phyloP scores from a whole-genome alignment of 2,329 filamentous ascomycete genomes.

The Stagonosporopsis vannaccii region DNA sequence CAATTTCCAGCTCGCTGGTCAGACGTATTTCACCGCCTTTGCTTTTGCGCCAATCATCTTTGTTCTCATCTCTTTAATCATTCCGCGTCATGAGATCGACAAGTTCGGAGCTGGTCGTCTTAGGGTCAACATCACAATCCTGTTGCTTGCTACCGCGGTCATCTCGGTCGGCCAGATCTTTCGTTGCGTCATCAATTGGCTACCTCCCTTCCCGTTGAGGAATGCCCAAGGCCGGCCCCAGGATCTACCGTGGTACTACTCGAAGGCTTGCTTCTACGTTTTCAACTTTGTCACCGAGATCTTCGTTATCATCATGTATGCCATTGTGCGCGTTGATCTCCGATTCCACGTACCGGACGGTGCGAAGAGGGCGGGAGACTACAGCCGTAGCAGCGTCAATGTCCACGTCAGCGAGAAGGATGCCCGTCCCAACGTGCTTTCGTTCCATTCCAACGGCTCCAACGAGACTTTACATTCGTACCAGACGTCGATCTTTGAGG shows the following conservation, averaged over 20 bases:
- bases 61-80: slow-evolving; percentile 56
- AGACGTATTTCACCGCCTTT: slow-evolving; percentile 68
- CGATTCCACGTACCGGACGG: slow-evolving; percentile 80
- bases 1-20: slow-evolving; percentile 69
- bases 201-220: slow-evolving; percentile 56
- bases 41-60: slow-evolving; percentile 72
- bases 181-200: slow-evolving; percentile 67
- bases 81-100: slow-evolving; percentile 54
- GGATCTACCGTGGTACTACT: slow-evolving; percentile 70
- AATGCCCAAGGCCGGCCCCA: slow-evolving; percentile 50
- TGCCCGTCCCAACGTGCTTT: slow-evolving; percentile 22
- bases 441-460: slow-evolving; percentile 28
- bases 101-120: slow-evolving; percentile 75
- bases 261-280: slow-evolving; percentile 76
- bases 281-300: slow-evolving; percentile 82
- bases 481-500: slow-evolving; percentile 40
- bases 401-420: slow-evolving; percentile 33
- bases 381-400: slow-evolving; percentile 34
- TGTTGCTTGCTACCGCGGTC: slow-evolving; percentile 63
- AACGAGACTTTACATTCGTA: slow-evolving; percentile 41
- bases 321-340: slow-evolving; percentile 72
- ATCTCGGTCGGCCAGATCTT: slow-evolving; percentile 76
- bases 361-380: slow-evolving; percentile 57
- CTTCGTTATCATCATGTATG: slow-evolving; percentile 71
- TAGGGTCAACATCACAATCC: slow-evolving; percentile 70